Evolutionary conservation across 371 early-diverging fungal genomes (phyloP), one percentile per base, ranked within the genome.

Genomic region (Zychaea mexicana): DNA sequence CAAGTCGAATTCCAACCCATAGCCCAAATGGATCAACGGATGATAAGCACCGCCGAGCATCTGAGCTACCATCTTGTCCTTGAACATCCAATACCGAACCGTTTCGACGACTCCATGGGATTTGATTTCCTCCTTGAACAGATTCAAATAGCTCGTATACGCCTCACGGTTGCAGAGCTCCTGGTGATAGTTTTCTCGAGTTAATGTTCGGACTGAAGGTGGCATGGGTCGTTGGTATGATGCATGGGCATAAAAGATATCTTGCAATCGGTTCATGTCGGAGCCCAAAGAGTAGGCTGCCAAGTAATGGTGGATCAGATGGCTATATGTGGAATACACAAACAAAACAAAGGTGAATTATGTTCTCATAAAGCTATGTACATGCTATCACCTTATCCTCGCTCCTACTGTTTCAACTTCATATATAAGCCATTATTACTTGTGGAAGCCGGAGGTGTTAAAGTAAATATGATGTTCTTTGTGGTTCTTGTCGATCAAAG

Each of bases 11-110:
- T 89, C 89, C 17, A 87, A 55, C 0, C 84, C 87, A 42, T 86
- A 87, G 7, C 88, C 88, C 22, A 87, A 68, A 68, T 86, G 87
- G 56, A 89, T 85, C 2, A 89, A 26, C 8, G 88, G 85, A 64
- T 87, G 86, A 54, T 74, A 78, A 0, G 77, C 70, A 4, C 85
- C 88, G 52, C 77, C 78, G 24, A 87, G 60, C 0, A 73, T 64
- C 15, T 78, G 66, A 3, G 72, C 70, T 8, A 85, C 46, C 22
- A 85, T 53, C 22, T 78, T 76, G 5, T 70, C 64, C 36, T 78
- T 73, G 55, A 81, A 79, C 0, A 82, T 71, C 60, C 78, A 87
- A 3, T 82, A 69, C 38, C 74, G 67, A 0, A 83, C 67, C 1
- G 77, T 82, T 8, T 73, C 67, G 13, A 72, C 53, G 26, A 76